phyloP scores from a whole-genome alignment of 2,329 filamentous ascomycete genomes.

The Magnaporthiopsis incrustans region DNA sequence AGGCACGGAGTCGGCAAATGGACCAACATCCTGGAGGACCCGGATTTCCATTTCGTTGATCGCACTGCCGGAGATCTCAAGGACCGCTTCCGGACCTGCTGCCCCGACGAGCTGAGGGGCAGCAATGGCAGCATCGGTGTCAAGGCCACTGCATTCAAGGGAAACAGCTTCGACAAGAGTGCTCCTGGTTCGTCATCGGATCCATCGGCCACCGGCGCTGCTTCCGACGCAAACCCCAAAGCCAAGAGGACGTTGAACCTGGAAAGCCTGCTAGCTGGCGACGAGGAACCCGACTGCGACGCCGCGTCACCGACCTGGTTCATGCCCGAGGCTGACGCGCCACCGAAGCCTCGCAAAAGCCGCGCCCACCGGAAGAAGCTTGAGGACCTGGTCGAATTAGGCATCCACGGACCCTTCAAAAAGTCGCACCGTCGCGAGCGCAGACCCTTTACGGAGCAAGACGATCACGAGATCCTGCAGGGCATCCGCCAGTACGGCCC shows the following conservation, averaged over 20 bases:
- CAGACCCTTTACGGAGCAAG: constrained; percentile 52
- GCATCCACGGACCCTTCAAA: constrained; percentile 55
- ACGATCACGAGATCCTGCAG: constrained; percentile 53
- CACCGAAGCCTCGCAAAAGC: constrained; percentile 24
- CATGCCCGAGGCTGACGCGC: constrained; percentile 10
- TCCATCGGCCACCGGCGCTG: constrained; percentile 11
- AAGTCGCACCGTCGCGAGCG: constrained; percentile 53
- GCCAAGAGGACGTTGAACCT: constrained; percentile 41
- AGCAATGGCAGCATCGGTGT: constrained; percentile 21
- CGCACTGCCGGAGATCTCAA: constrained; percentile 57
- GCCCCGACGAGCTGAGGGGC: constrained; percentile 49
- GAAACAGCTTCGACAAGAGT: background rate
- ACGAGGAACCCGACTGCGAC: constrained; percentile 27
- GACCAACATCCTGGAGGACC: constrained; percentile 56
- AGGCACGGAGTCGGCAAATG: constrained; percentile 58
- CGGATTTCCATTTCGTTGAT: constrained; percentile 51
- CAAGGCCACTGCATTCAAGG: constrained; percentile 5
- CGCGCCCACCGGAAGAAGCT: constrained; percentile 35
- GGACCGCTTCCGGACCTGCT: constrained; percentile 59
- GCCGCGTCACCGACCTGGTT: constrained; percentile 10
- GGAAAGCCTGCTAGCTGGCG: constrained; percentile 47
- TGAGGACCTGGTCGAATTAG: constrained; percentile 39
- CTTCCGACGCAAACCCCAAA: constrained; percentile 25
- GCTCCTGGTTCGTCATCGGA: background rate
- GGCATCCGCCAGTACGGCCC: constrained; percentile 53